Evolutionary conservation across 106 monocot species (phyloP).

Genomic region (Ottelia alismoides): DNA sequence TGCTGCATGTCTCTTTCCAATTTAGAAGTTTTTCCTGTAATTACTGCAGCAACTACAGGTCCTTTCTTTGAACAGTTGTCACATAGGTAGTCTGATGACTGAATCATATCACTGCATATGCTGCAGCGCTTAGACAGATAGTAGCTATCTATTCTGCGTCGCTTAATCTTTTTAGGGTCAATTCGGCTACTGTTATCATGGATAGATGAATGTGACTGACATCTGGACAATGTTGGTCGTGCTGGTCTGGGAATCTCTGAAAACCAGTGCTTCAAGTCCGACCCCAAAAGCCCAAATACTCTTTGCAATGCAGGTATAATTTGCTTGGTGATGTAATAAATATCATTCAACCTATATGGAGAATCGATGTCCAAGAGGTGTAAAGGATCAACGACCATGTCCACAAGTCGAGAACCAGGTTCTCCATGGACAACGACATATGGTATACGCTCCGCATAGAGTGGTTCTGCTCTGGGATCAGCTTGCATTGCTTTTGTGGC

Average conservation of each 20-base stretch:
- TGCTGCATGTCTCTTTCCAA: slow-evolving; percentile 73
- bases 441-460: slow-evolving; percentile 73
- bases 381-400: slow-evolving; percentile 81
- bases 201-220: slow-evolving; percentile 8
- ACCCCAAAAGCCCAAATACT: slow-evolving; percentile 78
- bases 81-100: slow-evolving; percentile 42
- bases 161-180: slow-evolving; percentile 23
- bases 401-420: slow-evolving; percentile 79
- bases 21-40: slow-evolving; percentile 58
- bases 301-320: slow-evolving; percentile 86
- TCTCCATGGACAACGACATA: slow-evolving; percentile 92
- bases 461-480: slow-evolving; percentile 72
- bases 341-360: slow-evolving; percentile 64
- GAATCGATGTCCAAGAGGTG: slow-evolving; percentile 54
- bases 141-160: slow-evolving; percentile 81
- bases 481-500: slow-evolving; percentile 60
- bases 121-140: slow-evolving; percentile 68
- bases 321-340: slow-evolving; percentile 88
- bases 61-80: slow-evolving; percentile 40
- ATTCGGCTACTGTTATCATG: slow-evolving; percentile 8
- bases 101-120: slow-evolving; percentile 54
- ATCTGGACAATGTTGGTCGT: slow-evolving; percentile 27
- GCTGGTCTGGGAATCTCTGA: slow-evolving; percentile 44
- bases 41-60: slow-evolving; percentile 29
- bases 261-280: slow-evolving; percentile 73